Evolutionary conservation across 768 basidiomycete genomes (phyloP), one percentile per base, ranked within the genome.

Genomic region (Suillus sp.): DNA sequence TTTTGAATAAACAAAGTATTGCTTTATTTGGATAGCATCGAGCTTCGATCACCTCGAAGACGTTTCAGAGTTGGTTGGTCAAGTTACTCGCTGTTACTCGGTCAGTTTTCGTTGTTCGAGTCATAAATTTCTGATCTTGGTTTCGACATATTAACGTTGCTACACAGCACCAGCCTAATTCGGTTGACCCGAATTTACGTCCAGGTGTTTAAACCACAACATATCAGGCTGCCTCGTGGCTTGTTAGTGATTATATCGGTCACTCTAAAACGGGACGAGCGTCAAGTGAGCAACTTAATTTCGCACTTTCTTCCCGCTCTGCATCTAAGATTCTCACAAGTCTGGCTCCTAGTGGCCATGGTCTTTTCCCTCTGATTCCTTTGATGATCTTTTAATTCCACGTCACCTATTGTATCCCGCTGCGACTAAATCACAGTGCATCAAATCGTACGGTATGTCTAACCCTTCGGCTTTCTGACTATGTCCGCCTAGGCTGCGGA

Each of bases 391-490:
- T 60, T 62, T 58, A 50, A 58, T 58, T 54, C 38, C 11, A 27
- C 55, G 18, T 57, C 22, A 38, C 59, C 43, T 55, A 34, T 30
- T 53, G 20, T 43, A 58, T 40, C 43, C 34, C 61, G n/a, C 38
- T 27, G 34, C 30, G 22, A 40, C 22, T 57, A 13, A 27, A 18
- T 34, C 45, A 40, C 40, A 40, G 42, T 60, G 62, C 32, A 60
- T 60, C 48, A 32, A 37, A 59, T 70, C 70, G 70, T 72, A 68
- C 65, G 63, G 69, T 73, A 67, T 64, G 73, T 67, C 14, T 4
- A 37, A 38, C 51, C 54, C 59, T 64, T 64, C 57, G 25, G 43
- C 2, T 45, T 51, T 38, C 38, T 22, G n/a, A 13, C 54, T 50
- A 40, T 22, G n/a, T 45, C 61, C 62, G 25, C 50, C 59, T 65